Evolutionary conservation across 345 rosid genomes (phyloP), one percentile per base, ranked within the genome.

Genomic region (Aegle marmelos): DNA sequence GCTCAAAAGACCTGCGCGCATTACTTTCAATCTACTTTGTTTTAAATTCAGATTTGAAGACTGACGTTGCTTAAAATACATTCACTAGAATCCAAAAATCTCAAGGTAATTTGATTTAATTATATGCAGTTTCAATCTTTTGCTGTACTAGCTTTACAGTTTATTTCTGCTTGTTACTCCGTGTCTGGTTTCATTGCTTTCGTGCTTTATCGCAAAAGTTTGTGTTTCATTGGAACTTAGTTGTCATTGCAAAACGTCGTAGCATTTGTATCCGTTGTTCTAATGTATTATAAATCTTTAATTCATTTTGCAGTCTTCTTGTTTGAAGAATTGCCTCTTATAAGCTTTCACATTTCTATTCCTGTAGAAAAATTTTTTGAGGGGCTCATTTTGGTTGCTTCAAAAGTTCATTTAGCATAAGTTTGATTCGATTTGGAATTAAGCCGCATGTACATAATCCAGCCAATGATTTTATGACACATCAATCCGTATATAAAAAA

Each of bases 321-420:
- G 70, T 9, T 75, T 54, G 78, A 63, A 30, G 61, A 63, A 63
- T 64, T 45, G 70, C 48, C 50, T 63, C 78, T 21, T 24, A 14
- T 4, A 1, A 31, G 10, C 61, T 75, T 30, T 62, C 50, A 6
- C 19, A 22, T 4, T 67, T 36, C 2, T 67, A n/a, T 39, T 39
- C 6, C 48, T 39, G 9, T 9, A 0, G 39, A 36, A 66, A 14
- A 19, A 7, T 65, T 33, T 33, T 64, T 2, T 24, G 9, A 58
- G 24, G 61, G 28, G 4, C 68, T 24, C 68, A 16, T 63, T 63
- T 31, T 63, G 22, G 2, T 14, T 63, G 70, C 24, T 34, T 9
- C 1, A 65, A 66, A 21, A 34, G 22, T n/a, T 41, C 25, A 39
- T 68, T 25, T 68, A 4, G 30, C 31, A 9, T 60, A 1, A 25